Percentiles rank a stretch among this genome's conserved stretches.
Evolutionary conservation across 1,284 basidiomycete species (phyloP).

Genomic region (Fomitopsis pinicola): DNA sequence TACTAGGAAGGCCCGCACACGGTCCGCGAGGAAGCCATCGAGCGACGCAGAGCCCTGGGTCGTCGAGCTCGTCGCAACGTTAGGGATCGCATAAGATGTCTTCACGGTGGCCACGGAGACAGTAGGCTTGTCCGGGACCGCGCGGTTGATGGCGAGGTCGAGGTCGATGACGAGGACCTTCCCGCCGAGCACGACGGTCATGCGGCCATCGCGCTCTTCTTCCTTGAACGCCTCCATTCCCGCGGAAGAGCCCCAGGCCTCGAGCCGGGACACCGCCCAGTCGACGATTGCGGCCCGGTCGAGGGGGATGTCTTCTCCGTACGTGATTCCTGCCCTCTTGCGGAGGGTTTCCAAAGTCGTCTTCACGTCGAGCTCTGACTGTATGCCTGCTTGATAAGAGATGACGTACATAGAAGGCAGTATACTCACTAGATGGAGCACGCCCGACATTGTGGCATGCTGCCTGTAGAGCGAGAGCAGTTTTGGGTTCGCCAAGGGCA

Average conservation of each 20-base stretch:
- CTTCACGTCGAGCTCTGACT: slow-evolving; percentile 50
- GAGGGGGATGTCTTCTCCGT: slow-evolving; percentile 59
- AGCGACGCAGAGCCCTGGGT: slow-evolving; percentile 52
- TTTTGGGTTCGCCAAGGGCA: slow-evolving; percentile 55
- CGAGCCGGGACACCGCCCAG: slow-evolving; percentile 55
- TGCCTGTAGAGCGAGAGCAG: slow-evolving; percentile 63
- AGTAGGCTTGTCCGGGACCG: slow-evolving; percentile 30
- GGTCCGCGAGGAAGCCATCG: slow-evolving; percentile 55
- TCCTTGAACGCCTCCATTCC: slow-evolving; percentile 75
- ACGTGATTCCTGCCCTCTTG: slow-evolving; percentile 40
- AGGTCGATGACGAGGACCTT: slow-evolving; percentile 76
- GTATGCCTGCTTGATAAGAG: slow-evolving; percentile 19
- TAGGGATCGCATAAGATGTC: slow-evolving; percentile 66
- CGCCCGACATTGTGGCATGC: slow-evolving; percentile 48
- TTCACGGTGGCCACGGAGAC: slow-evolving; percentile 54
- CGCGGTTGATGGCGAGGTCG: slow-evolving; percentile 48
- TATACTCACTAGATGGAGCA: slow-evolving; percentile 42
- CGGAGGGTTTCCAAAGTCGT: slow-evolving; percentile 41
- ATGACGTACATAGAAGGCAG: slow-evolving; percentile 9
- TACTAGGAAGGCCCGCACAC: slow-evolving; percentile 49
- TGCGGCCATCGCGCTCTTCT: slow-evolving; percentile 40
- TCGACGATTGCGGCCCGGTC: slow-evolving; percentile 39
- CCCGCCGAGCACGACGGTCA: slow-evolving; percentile 62
- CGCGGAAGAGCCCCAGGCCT: slow-evolving; percentile 52
- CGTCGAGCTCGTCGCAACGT: slow-evolving; percentile 32